Base-by-base conservation (phyloP, 208 protist genomes). In the Crithidia thermophila region DNA sequence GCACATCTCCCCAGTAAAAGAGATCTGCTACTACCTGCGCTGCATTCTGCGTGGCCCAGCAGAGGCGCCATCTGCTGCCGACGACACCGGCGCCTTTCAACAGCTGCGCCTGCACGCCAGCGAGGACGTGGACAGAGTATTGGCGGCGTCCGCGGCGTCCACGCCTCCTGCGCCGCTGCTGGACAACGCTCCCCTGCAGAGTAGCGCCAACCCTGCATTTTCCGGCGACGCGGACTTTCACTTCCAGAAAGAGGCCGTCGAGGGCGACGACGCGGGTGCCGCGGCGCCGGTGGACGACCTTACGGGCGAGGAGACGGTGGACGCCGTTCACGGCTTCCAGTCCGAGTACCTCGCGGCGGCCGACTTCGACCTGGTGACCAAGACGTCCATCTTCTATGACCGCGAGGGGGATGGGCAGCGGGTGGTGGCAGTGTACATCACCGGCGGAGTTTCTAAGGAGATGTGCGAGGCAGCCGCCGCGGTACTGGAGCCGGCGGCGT, bases 381-480 rank as follows among this genome's bases (percentile, higher is more conserved):
- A 91, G 42, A 76, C 49, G 23, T 67, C 67, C 30, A 72, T 75
- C 34, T 86, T 87, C 51, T 82, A 81, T 62, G 77, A 93, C 40
- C 65, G 72, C 23, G 78, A 79, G 11, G 85, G 78, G 8, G 76
- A 87, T 10, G 63, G 40, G 1, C 68, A 61, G 60, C 83, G 79
- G 20, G 21, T 97, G 5, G 80, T 67, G 16, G 87, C 89, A 8
- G 72, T 94, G 59, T 97, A 84, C 80, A 52, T 95, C 25, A 59
- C 68, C 0, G 75, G 79, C 40, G 88, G 73, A 5, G 67, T 97
- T 9, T 28, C 55, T n/a, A 51, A 47, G 23, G 63, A 88, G 0
- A 20, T 89, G 30, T 94, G 87, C 47, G 40, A 55, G 23, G 40
- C 64, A 14, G 90, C 91, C 0, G 77, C 89, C 13, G 43, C 31